A percentile compares a stretch with the other conserved stretches of the same genome.
Conservation (phyloP, 768 basidiomycete genomes). For the Boletellus ananiceps region DNA sequence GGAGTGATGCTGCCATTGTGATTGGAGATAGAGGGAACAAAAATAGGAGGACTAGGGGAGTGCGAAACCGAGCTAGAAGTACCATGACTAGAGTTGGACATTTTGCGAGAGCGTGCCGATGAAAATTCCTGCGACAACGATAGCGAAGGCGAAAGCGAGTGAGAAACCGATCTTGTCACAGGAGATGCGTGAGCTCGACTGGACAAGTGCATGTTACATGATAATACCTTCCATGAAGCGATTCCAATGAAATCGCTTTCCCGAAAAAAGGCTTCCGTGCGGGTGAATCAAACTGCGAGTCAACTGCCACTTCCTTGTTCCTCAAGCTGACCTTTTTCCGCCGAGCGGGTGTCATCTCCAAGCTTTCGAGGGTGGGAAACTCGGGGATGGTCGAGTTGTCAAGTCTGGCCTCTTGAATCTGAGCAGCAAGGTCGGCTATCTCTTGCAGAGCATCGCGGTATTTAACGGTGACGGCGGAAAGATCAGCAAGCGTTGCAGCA, state of each 20-base stretch:
- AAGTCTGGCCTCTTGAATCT: slow-evolving; percentile 83
- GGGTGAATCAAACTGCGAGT: slow-evolving; percentile 47
- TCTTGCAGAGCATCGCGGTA: slow-evolving; percentile 87
- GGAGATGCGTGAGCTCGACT: slow-evolving; percentile 8
- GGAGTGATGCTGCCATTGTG: slow-evolving; percentile 22
- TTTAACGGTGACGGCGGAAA: slow-evolving; percentile 72
- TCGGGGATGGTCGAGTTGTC: slow-evolving; percentile 45
- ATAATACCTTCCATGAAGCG: slow-evolving; percentile 77
- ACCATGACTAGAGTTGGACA: slow-evolving; percentile 71
- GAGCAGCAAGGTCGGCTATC: slow-evolving; percentile 89
- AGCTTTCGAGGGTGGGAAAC: slow-evolving; percentile 35
- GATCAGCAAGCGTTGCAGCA: slow-evolving; percentile 71
- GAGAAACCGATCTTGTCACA: slow-evolving; percentile 73
- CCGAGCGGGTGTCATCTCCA: slow-evolving; percentile 44
- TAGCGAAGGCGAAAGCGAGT: slow-evolving; percentile 90
- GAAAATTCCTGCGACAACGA: slow-evolving; percentile 97
- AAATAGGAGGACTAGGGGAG: slow-evolving; percentile 55
- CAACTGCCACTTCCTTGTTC: slow-evolving; percentile 40
- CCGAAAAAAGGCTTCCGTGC: slow-evolving; percentile 79
- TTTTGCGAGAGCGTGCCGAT: slow-evolving; percentile 81
- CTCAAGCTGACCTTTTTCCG: slow-evolving; percentile 51
- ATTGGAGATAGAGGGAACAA: slow-evolving; percentile 53
- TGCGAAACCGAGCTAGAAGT: slow-evolving; percentile 63
- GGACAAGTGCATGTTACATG: slow-evolving; percentile 3
- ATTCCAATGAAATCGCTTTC: slow-evolving; percentile 82